Evolutionary conservation across 768 basidiomycete species (phyloP).

Genomic region (Termitomyces sp.): DNA sequence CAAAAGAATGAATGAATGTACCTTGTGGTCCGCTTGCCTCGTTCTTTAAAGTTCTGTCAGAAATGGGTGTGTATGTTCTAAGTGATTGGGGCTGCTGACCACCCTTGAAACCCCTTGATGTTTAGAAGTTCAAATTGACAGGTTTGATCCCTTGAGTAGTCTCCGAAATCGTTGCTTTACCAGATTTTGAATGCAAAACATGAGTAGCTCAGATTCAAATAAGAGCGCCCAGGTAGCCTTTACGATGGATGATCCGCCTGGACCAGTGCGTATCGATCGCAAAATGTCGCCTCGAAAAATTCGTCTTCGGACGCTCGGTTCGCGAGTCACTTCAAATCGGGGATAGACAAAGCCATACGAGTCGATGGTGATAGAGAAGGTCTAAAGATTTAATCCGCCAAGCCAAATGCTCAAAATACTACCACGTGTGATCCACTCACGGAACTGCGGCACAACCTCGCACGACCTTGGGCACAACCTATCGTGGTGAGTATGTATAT

Average conservation of each 20-base stretch:
- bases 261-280: not conserved
- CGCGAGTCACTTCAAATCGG: not conserved
- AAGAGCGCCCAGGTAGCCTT: not conserved
- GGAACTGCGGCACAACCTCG: not conserved
- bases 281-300: not conserved
- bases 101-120: too few species aligned
- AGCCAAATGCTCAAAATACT: not conserved
- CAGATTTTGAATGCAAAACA: not conserved
- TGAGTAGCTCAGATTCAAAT: not conserved
- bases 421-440: not conserved
- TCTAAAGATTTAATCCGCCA: not conserved
- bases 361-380: not conserved
- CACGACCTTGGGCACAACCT: too few species aligned
- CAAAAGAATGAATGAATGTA: not conserved
- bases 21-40: not conserved
- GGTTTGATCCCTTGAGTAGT: not conserved
- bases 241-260: not conserved
- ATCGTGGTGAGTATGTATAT: too few species aligned
- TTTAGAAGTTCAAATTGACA: not conserved
- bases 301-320: not conserved
- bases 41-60: not conserved
- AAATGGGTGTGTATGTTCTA: not conserved
- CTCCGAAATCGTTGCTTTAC: not conserved
- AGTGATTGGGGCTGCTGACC: not conserved
- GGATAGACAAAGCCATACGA: not conserved